phyloP scores from a whole-genome alignment of 1,284 basidiomycete genomes.

The Tylopilus sp. region DNA sequence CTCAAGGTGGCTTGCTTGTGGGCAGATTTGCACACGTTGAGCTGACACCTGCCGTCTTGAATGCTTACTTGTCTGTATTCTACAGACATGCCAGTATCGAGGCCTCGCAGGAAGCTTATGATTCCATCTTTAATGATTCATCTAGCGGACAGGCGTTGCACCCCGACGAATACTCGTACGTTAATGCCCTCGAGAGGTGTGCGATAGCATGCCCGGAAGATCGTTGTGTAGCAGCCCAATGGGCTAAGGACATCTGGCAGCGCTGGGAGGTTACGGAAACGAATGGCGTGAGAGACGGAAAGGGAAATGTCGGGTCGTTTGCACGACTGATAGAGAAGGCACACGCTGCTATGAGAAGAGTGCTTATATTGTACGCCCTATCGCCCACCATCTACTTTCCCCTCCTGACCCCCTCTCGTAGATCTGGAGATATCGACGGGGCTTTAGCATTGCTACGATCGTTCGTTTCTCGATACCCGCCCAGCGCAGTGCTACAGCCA shows the following conservation, averaged over 20 bases:
- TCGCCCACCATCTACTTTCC: background rate
- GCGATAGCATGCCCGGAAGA: conserved; percentile 47
- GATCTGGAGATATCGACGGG: conserved; percentile 47
- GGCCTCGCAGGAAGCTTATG: conserved; percentile 45
- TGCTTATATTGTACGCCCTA: conserved; percentile 52
- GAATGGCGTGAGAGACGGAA: conserved; percentile 21
- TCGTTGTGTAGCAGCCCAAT: conserved; percentile 41
- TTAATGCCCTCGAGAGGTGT: conserved; percentile 70
- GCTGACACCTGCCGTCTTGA: conserved; percentile 64
- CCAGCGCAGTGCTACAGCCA: conserved; percentile 35
- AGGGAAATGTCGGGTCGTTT: conserved; percentile 24
- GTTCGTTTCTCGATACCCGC: conserved; percentile 60
- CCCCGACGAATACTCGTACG: conserved; percentile 54
- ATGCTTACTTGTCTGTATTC: conserved; percentile 80
- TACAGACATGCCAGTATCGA: conserved; percentile 60
- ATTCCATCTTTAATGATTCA: conserved; percentile 39
- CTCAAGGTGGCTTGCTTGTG: conserved; percentile 3
- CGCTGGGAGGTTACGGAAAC: conserved; percentile 51
- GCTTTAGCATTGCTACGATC: conserved; percentile 50
- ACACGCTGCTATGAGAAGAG: conserved; percentile 61
- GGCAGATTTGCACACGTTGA: conserved; percentile 58
- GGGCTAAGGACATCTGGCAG: conserved; percentile 57
- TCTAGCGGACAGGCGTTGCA: conserved; percentile 26
- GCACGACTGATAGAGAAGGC: conserved; percentile 55
- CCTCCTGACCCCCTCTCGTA: conserved; percentile 26